Conservation (phyloP, 192 early-diverging fungal species). For the Funneliformis geosporum region DNA sequence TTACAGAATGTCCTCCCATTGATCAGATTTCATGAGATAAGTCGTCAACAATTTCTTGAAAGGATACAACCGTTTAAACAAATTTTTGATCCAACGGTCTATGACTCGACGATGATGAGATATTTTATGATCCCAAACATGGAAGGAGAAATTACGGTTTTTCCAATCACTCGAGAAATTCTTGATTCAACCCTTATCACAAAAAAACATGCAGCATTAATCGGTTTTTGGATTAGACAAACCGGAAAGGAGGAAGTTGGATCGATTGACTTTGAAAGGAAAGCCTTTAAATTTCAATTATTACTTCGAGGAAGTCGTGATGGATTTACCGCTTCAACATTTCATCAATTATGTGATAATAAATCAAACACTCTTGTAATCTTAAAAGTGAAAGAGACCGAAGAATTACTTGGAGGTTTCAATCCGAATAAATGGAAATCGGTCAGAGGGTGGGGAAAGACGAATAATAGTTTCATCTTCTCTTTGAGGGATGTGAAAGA, state of each 20-base stretch:
- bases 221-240: neutral
- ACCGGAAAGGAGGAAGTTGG: neutral
- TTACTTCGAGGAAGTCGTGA: neutral
- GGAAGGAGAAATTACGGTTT: neutral
- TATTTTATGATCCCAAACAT: neutral
- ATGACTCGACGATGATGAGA: neutral
- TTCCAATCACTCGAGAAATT: neutral
- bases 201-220: slow-evolving; percentile 2
- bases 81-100: neutral
- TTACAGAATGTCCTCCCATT: neutral
- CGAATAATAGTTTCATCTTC: slow-evolving; percentile 11
- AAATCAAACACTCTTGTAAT: slow-evolving; percentile 7
- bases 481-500: neutral
- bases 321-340: neutral
- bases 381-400: neutral
- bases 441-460: neutral
- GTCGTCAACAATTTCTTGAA: neutral
- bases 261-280: too few relatives aligned
- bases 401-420: slow-evolving; percentile 1
- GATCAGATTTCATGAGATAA: slow-evolving; percentile 9
- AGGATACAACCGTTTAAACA: neutral
- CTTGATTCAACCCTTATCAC: neutral
- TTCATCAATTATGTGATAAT: slow-evolving; percentile 5
- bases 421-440: slow-evolving; percentile 14
- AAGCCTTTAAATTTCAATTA: too few relatives aligned